Base-by-base conservation (phyloP, 2,329 filamentous ascomycete species). In the Purpureocillium lavendulum region DNA sequence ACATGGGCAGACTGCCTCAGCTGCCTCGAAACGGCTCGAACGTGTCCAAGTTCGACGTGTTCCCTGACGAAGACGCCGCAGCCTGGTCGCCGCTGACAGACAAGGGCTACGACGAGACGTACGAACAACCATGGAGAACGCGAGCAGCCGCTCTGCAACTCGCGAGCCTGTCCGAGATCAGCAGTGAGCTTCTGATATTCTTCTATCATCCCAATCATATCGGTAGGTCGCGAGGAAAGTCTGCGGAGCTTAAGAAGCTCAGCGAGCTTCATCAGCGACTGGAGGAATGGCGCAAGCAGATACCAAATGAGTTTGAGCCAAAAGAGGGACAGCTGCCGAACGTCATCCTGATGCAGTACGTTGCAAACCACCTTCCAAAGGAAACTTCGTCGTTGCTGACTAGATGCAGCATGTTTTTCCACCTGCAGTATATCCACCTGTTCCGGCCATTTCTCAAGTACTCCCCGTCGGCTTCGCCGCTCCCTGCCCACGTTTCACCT, bases 371-470 rank as follows among this genome's bases (percentile, higher is more conserved):
- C 28, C 18, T n/a, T 18, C 14, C 17, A 26, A 26, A 26, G 21
- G 5, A 10, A 5, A 5, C 5, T 26, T 26, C 6, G 21, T 10
- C 21, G 21, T 26, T 26, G 21, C 21, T 26, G 21, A 26, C 21
- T 26, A 6, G 21, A 26, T 10, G 21, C 21, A 96, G 89, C 66
- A 97, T 97, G 89, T 95, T 97, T 63, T 95, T 90, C 60, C 89
- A 97, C 55, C 73, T 97, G 1, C 80, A 96, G 35, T 94, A 94
- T 56, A 94, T 97, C 44, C 89, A 97, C 54, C 79, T 97, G 4
- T 97, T 96, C 68, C 80, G 90, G 5, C 90, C 92, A 0, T 97
- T 97, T 56, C 73, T 97, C 37, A 95, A 92, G 59, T 97, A 96
- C 56, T 83, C 78, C 3, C 87, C 84, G 36, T 67, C 77, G 7